A percentile compares a stretch with the other conserved stretches of the same genome.
Evolutionary conservation across 345 rosid species (phyloP).

Genomic region (Populus ilicifolia): DNA sequence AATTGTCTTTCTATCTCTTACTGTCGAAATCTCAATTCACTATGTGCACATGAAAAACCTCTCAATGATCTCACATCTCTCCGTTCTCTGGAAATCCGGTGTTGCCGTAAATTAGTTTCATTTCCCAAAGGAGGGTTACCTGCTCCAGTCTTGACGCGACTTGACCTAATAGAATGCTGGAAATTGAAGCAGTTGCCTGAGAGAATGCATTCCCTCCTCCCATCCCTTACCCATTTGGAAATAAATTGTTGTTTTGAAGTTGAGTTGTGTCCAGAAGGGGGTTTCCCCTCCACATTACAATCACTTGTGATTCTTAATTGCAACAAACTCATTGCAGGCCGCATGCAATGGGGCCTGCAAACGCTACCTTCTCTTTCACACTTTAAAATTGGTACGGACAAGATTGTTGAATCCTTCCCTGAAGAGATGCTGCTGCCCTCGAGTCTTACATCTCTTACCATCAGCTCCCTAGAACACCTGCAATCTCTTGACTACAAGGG

Average conservation of each 20-base stretch:
- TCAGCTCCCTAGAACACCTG: not conserved
- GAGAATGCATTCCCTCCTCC: not conserved
- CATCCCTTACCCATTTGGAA: conserved; percentile 8
- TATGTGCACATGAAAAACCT: too few relatives aligned
- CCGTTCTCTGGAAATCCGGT: too few relatives aligned
- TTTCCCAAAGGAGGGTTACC: too few relatives aligned
- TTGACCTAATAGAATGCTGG: not conserved
- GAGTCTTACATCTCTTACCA: not conserved
- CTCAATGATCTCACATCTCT: too few relatives aligned
- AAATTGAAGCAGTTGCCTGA: conserved; percentile 8
- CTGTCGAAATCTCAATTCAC: too few relatives aligned
- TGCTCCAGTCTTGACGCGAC: too few relatives aligned
- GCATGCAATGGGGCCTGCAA: not conserved
- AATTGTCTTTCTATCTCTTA: too few relatives aligned
- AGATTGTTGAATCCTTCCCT: conserved; percentile 7
- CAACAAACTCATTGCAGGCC: conserved; percentile 4
- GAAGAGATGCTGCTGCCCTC: conserved; percentile 9
- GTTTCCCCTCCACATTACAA: conserved; percentile 2
- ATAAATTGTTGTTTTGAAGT: conserved; percentile 7
- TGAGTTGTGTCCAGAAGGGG: conserved; percentile 3
- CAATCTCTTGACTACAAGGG: not conserved
- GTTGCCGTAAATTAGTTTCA: too few relatives aligned
- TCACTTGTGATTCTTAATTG: not conserved
- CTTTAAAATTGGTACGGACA: not conserved
- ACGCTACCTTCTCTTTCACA: not conserved